Conservation (phyloP, 306 rosid genomes). For the Calophaca sinica region DNA sequence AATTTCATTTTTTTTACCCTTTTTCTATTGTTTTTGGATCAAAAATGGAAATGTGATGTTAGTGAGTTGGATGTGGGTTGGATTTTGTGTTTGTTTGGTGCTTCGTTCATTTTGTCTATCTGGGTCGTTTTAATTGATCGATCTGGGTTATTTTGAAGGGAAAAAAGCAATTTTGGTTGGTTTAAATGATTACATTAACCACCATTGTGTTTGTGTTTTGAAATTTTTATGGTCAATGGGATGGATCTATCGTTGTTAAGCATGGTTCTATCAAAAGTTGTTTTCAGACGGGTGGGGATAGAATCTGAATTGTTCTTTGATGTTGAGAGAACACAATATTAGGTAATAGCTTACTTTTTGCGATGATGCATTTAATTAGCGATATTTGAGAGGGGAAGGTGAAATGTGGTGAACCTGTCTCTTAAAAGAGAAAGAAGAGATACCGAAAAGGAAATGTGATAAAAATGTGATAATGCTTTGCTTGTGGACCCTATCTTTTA, state of each 20-base stretch:
- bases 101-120: neutral
- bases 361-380: slow-evolving; percentile 8
- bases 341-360: slow-evolving; percentile 9
- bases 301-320: slow-evolving; percentile 47
- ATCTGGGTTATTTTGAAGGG: slow-evolving; percentile 1
- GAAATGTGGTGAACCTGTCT: slow-evolving; percentile 23
- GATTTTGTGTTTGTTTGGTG: slow-evolving; percentile 7
- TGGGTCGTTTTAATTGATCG: slow-evolving; percentile 22
- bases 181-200: slow-evolving; percentile 3
- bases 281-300: slow-evolving; percentile 24
- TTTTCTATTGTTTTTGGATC: neutral
- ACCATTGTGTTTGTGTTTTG: neutral
- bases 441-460: slow-evolving; percentile 42
- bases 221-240: slow-evolving; percentile 33
- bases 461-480: slow-evolving; percentile 30
- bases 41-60: neutral
- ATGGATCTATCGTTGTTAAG: slow-evolving; percentile 51
- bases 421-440: slow-evolving; percentile 19
- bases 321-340: slow-evolving; percentile 36
- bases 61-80: neutral
- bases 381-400: slow-evolving; percentile 29
- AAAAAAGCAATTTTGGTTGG: slow-evolving; percentile 21
- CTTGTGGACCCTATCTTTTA: slow-evolving; percentile 37
- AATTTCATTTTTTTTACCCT: neutral
- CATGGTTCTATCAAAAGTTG: slow-evolving; percentile 34